A percentile compares a stretch with the other conserved stretches of the same genome.
Conservation (phyloP, 2,329 filamentous ascomycete genomes). For the Diaporthe aspalathi region DNA sequence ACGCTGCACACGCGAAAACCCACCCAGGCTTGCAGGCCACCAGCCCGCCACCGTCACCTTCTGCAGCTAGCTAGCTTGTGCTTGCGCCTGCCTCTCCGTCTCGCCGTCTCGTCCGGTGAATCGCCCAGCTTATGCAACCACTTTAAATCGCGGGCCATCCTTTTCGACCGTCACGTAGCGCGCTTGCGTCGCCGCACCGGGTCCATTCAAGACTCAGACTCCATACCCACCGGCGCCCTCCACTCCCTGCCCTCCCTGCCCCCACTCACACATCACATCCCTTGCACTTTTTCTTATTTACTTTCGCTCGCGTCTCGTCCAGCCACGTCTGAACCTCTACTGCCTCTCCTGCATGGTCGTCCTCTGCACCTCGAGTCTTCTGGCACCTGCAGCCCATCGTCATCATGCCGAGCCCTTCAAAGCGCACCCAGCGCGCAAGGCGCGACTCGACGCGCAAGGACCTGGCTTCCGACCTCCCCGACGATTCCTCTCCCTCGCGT, state of each 20-base stretch:
- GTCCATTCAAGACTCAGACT: constrained; percentile 15
- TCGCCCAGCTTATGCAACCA: constrained; percentile 28
- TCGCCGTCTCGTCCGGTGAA: not conserved
- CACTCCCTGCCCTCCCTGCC: constrained; percentile 36
- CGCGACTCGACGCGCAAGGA: constrained; percentile 49
- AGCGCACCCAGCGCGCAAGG: constrained; percentile 48
- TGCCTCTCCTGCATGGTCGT: constrained; percentile 35
- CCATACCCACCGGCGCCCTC: constrained; percentile 21
- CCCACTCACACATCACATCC: constrained; percentile 30
- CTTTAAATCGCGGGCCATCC: constrained; percentile 22
- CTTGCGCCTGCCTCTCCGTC: not conserved
- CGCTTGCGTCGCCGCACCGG: constrained; percentile 1
- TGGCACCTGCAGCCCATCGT: constrained; percentile 27
- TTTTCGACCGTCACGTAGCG: constrained; percentile 7
- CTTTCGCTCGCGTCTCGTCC: constrained; percentile 22
- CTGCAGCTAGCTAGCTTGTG: constrained; percentile 8
- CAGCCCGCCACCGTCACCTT: constrained; percentile 2
- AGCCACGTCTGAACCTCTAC: constrained; percentile 16
- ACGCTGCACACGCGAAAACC: not conserved
- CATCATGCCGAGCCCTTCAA: constrained; percentile 47
- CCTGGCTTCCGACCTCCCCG: constrained; percentile 45
- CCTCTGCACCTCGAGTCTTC: constrained; percentile 18
- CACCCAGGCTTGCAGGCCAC: not conserved
- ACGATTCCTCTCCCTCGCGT: constrained; percentile 69
- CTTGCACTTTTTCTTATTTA: constrained; percentile 37